A percentile compares a stretch with the other conserved stretches of the same genome.
Conservation (phyloP, 345 rosid species). For the Moricandia moricandioides region DNA sequence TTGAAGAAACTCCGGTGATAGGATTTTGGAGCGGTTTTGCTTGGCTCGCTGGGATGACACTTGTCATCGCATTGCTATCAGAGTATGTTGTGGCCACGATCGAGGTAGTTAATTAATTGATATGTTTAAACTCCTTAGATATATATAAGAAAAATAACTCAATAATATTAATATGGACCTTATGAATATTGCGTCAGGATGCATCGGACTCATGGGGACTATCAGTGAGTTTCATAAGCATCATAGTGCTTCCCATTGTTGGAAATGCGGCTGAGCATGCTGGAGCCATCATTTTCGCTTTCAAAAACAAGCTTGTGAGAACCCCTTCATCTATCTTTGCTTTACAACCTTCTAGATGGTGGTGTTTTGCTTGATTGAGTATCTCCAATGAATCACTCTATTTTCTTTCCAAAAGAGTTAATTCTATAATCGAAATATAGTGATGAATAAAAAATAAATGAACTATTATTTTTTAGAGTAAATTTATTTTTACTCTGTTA, state of each 20-base stretch:
- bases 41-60: slow-evolving; percentile 88
- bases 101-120: slow-evolving; percentile 48
- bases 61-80: slow-evolving; percentile 64
- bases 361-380: no score
- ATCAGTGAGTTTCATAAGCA: slow-evolving; percentile 84
- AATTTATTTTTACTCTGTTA: no score
- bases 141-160: not conserved
- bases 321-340: not conserved
- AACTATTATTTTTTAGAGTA: no score
- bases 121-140: not conserved
- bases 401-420: no score
- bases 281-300: slow-evolving; percentile 90
- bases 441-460: no score
- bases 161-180: not conserved
- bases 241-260: slow-evolving; percentile 83
- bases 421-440: no score
- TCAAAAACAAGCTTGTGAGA: slow-evolving; percentile 81
- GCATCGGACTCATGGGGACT: slow-evolving; percentile 88
- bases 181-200: slow-evolving; percentile 39
- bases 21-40: slow-evolving; percentile 80
- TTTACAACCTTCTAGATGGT: not conserved
- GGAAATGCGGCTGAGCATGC: slow-evolving; percentile 98
- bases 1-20: slow-evolving; percentile 60
- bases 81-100: slow-evolving; percentile 81
- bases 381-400: no score